These are phyloP conservation scores for Rubus idaeus DNA, from an alignment of 306 rosid species.

Conservation along the genomic window DNA sequence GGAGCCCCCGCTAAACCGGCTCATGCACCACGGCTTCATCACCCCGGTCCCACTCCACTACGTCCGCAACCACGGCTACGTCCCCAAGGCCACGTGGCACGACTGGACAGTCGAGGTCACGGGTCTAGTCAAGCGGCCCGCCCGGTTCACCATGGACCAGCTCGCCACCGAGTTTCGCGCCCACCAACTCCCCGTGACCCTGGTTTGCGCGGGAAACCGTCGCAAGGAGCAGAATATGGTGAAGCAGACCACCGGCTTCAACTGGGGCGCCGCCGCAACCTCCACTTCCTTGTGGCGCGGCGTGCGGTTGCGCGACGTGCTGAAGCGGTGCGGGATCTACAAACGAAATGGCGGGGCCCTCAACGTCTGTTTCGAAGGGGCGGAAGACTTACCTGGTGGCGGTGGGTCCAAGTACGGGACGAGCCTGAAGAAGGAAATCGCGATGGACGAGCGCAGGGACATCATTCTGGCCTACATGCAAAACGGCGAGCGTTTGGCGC, in stretches of 20 bases:
- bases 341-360: slow-evolving; percentile 46
- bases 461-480: slow-evolving; percentile 85
- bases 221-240: slow-evolving; percentile 86
- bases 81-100: slow-evolving; percentile 57
- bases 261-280: slow-evolving; percentile 71
- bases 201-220: slow-evolving; percentile 74
- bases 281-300: slow-evolving; percentile 83
- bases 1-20: slow-evolving; percentile 60
- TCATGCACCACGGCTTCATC: slow-evolving; percentile 81
- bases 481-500: slow-evolving; percentile 56
- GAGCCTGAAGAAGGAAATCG: slow-evolving; percentile 55
- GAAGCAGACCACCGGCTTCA: slow-evolving; percentile 67
- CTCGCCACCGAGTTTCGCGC: slow-evolving; percentile 43
- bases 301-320: slow-evolving; percentile 43
- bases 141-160: slow-evolving; percentile 61
- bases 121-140: slow-evolving; percentile 61
- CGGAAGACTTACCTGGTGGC: slow-evolving; percentile 81
- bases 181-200: slow-evolving; percentile 56
- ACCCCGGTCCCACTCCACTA: slow-evolving; percentile 81
- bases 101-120: slow-evolving; percentile 66
- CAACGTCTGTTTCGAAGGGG: slow-evolving; percentile 78
- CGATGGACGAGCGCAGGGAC: slow-evolving; percentile 75
- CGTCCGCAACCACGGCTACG: slow-evolving; percentile 78
- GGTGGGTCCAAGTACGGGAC: slow-evolving; percentile 83
- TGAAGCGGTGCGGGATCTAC: slow-evolving; percentile 57